Evolutionary conservation across 805 yeast species (phyloP).

Genomic region (Yarrowia sp.): DNA sequence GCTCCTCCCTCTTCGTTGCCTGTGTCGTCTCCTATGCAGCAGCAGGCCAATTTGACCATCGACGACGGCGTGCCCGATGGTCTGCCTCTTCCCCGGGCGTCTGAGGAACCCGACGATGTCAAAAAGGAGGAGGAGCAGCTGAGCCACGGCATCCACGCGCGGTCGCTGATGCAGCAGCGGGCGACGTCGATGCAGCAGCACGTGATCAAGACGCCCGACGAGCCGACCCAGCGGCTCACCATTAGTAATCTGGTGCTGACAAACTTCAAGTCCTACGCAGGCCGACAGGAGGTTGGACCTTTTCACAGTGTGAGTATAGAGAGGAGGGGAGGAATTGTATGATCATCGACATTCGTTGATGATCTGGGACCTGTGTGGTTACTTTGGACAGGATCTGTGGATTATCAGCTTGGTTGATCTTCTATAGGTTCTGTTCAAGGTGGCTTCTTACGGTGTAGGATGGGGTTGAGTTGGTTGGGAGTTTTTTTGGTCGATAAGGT

Average conservation of each 20-base stretch:
- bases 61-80: conserved; percentile 14
- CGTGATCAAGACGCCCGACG: conserved; percentile 24
- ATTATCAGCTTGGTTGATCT: too few species aligned
- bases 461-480: too few species aligned
- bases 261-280: conserved; percentile 96
- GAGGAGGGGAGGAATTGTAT: conserved; percentile 39
- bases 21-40: conserved; percentile 8
- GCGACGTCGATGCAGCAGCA: conserved; percentile 35
- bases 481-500: too few species aligned
- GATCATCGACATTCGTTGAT: too few species aligned
- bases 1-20: conserved; percentile 18
- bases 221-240: conserved; percentile 62
- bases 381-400: too few species aligned
- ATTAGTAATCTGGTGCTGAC: conserved; percentile 75
- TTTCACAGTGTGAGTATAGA: conserved; percentile 59
- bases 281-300: conserved; percentile 91
- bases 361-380: too few species aligned
- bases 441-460: too few species aligned
- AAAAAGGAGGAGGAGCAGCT: conserved; percentile 19
- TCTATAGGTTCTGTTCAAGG: too few species aligned
- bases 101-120: conserved; percentile 20
- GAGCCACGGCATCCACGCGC: conserved; percentile 25
- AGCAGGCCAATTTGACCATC: conserved; percentile 6
- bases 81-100: background rate
- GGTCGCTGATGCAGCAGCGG: conserved; percentile 34